These are phyloP conservation scores for Scheffersomyces lignosus DNA, from an alignment of 805 yeast genomes.

Conservation along the genomic window DNA sequence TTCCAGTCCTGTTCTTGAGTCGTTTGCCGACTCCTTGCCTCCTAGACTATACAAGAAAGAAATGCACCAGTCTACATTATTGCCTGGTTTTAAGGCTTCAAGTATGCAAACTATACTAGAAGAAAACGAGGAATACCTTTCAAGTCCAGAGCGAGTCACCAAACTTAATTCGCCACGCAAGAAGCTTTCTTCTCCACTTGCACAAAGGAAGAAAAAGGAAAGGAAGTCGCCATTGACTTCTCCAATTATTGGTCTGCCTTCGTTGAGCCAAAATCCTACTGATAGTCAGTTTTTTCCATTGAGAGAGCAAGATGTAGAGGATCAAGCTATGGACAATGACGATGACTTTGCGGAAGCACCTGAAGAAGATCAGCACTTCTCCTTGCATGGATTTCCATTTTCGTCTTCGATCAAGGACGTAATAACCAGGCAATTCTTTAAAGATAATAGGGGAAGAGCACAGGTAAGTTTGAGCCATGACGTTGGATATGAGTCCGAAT, in stretches of 20 bases:
- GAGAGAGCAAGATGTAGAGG: background rate
- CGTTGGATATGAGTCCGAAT: background rate
- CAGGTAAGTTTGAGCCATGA: background rate
- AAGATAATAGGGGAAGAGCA: slow-evolving; percentile 1
- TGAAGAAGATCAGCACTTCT: slow-evolving; percentile 2
- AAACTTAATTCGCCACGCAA: too few species aligned
- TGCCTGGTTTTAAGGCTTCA: background rate
- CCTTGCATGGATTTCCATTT: slow-evolving; percentile 16
- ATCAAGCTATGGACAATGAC: background rate
- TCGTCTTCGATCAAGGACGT: slow-evolving; percentile 9
- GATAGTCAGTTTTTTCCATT: background rate
- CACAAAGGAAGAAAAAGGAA: too few species aligned
- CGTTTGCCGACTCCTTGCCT: background rate
- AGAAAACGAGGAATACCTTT: slow-evolving; percentile 6
- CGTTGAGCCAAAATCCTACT: too few species aligned
- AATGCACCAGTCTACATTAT: too few species aligned
- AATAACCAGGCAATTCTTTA: slow-evolving; percentile 6
- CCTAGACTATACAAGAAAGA: background rate
- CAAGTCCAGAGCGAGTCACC: too few species aligned
- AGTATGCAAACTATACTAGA: slow-evolving; percentile 10
- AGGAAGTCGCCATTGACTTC: too few species aligned
- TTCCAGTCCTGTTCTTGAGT: background rate
- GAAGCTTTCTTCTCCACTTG: too few species aligned
- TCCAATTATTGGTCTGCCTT: too few species aligned
- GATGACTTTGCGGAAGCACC: slow-evolving; percentile 1